A percentile compares a stretch with the other conserved stretches of the same genome.
These are phyloP conservation scores for cucumber (Cucumis sativus) DNA, from an alignment of 306 rosid genomes.

Conservation along the genomic window Cucumber_9930_V3 NC_026659.2:22994001-22994500, in stretches of 20 bases:
- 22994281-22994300: background rate
- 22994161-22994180: background rate
- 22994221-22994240: background rate
- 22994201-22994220: background rate
- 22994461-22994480: no score
- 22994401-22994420: no score
- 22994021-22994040: background rate
- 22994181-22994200: background rate
- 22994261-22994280: background rate
- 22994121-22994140: background rate
- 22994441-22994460: no score
- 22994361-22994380: background rate
- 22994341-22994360: background rate
- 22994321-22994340: background rate
- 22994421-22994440: no score
- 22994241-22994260: background rate
- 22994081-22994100: constrained; percentile 65
- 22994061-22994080: constrained; percentile 47
- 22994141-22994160: background rate
- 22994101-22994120: constrained; percentile 31
- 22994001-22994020: constrained; percentile 38
- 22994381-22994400: no score
- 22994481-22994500: no score
- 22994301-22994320: background rate
- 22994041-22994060: constrained; percentile 36